phyloP scores from a whole-genome alignment of 305 asterid genomes.

The Solanum hybrid region DNA sequence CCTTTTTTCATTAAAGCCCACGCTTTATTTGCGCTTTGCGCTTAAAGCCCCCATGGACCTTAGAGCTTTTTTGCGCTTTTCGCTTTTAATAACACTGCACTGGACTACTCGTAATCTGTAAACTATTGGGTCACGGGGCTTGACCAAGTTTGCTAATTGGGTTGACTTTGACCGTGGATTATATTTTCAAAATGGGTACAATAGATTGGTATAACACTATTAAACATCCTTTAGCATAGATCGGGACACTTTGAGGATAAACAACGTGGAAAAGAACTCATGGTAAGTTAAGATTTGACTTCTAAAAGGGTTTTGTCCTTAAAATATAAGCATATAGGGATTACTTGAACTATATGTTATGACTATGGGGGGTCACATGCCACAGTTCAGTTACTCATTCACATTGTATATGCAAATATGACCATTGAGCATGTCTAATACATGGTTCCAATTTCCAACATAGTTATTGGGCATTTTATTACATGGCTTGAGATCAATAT shows the following conservation, averaged over 20 bases:
- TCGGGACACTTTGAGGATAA: background rate
- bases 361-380: background rate
- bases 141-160: background rate
- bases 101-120: background rate
- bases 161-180: background rate
- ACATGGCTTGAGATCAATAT: background rate
- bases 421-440: background rate
- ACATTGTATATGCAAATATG: background rate
- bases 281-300: background rate
- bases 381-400: background rate
- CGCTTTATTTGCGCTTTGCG: no score
- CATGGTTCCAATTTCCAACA: background rate
- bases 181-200: background rate
- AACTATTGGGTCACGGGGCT: background rate
- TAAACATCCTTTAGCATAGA: background rate
- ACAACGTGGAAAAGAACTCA: background rate
- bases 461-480: background rate
- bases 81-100: no score
- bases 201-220: background rate
- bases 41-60: no score
- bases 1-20: no score
- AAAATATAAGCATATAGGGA: background rate
- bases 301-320: background rate
- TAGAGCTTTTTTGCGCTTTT: no score
- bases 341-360: background rate